Percentiles rank a stretch among this genome's conserved stretches.
Evolutionary conservation across 2,329 filamentous ascomycete genomes (phyloP).

Genomic region (Cercospora sp.): DNA sequence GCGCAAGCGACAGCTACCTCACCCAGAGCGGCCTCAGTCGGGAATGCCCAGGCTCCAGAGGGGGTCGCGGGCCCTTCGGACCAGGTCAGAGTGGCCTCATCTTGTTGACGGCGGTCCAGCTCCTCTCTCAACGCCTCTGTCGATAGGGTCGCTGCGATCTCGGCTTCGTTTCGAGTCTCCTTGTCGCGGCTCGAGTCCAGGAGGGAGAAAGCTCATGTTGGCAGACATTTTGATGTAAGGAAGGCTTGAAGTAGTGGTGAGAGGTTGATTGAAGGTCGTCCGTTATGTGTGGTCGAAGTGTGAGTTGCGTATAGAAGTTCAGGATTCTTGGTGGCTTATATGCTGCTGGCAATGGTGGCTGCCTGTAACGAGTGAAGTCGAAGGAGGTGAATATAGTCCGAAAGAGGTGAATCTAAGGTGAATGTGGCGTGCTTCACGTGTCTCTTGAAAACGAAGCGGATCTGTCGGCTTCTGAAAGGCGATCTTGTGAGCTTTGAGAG

Average conservation of each 20-base stretch:
- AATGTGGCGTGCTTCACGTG: neutral
- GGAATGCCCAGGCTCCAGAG: neutral
- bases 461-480: neutral
- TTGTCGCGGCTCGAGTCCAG: neutral
- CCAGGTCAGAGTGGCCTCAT: neutral
- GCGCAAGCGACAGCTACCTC: neutral
- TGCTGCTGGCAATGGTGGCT: neutral
- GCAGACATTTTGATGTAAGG: neutral
- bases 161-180: neutral
- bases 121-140: neutral
- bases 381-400: neutral
- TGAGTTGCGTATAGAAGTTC: neutral
- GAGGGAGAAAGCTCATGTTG: neutral
- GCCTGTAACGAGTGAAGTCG: neutral
- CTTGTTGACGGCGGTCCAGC: neutral
- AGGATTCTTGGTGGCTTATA: neutral
- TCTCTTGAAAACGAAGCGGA: neutral
- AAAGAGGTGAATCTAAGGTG: neutral
- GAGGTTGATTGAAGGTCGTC: neutral
- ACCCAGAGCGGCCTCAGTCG: neutral
- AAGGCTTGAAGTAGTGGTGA: neutral
- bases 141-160: neutral
- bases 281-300: neutral
- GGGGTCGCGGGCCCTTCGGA: neutral
- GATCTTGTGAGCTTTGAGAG: neutral